These are phyloP conservation scores for Trypanosoma platydactyli DNA, from an alignment of 208 protist species.

Conservation along the genomic window DNA sequence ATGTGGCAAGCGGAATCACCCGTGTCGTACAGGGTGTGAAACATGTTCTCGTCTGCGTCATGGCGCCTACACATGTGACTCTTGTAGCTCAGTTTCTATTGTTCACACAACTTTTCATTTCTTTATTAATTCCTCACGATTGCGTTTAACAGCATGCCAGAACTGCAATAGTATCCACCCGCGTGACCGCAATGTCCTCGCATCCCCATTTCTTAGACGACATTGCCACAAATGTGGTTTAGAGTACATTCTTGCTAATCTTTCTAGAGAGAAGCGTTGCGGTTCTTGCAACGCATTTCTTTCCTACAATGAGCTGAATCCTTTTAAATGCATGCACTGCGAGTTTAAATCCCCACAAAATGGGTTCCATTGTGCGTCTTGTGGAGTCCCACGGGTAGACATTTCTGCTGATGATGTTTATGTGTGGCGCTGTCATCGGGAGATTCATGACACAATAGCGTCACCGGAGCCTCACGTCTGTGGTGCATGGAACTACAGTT, in stretches of 20 bases:
- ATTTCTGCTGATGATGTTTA: conserved; percentile 31
- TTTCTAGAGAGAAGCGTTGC: conserved; percentile 23
- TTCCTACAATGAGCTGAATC: conserved; percentile 56
- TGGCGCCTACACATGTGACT: conserved; percentile 48
- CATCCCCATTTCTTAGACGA: conserved; percentile 43
- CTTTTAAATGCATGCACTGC: conserved; percentile 60
- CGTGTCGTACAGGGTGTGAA: conserved; percentile 45
- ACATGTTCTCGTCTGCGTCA: conserved; percentile 30
- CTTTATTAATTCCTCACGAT: conserved; percentile 1
- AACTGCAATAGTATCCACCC: conserved; percentile 59
- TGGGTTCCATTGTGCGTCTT: conserved; percentile 67
- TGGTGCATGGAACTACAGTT: conserved; percentile 83
- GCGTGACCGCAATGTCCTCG: conserved; percentile 56
- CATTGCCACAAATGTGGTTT: conserved; percentile 70
- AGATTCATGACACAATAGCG: conserved; percentile 22
- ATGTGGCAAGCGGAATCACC: conserved; percentile 60
- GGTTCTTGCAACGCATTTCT: conserved; percentile 51
- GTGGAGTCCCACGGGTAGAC: conserved; percentile 46
- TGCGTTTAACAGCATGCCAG: conserved; percentile 53
- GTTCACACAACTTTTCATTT: conserved; percentile 1
- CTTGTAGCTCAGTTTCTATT: conserved; percentile 29
- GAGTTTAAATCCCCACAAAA: conserved; percentile 25
- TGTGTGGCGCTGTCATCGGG: conserved; percentile 74
- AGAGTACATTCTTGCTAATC: conserved; percentile 24
- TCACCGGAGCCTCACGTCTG: conserved; percentile 27